phyloP scores from a whole-genome alignment of 345 rosid species.

The Camelina neglecta region DNA sequence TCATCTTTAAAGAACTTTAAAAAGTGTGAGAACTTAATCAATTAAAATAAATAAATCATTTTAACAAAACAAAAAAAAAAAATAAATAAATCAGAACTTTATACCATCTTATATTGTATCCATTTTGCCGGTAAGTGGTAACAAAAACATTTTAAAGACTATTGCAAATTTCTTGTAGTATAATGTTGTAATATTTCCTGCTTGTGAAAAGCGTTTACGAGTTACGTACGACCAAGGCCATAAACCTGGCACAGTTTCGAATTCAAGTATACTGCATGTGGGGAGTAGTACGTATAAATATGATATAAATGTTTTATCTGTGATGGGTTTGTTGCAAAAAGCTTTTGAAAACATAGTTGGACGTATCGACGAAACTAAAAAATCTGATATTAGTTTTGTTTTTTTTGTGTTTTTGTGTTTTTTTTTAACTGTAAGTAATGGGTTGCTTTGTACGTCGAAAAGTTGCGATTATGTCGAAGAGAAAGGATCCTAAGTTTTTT shows the following conservation, averaged over 20 bases:
- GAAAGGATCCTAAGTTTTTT: slow-evolving; percentile 44
- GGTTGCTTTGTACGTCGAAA: slow-evolving; percentile 6
- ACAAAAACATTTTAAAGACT: background rate
- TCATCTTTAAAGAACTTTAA: slow-evolving; percentile 21
- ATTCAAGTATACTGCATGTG: background rate
- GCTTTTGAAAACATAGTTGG: background rate
- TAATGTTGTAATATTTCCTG: background rate
- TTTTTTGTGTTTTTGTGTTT: too few relatives aligned
- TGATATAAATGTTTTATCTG: background rate
- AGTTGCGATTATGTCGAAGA: slow-evolving; percentile 18
- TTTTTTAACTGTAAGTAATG: background rate
- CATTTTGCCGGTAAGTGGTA: background rate
- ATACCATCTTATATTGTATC: background rate
- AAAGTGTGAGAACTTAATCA: slow-evolving; percentile 2
- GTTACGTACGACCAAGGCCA: too few relatives aligned
- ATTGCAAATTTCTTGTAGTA: background rate
- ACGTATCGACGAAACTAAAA: background rate
- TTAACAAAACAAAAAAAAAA: too few relatives aligned
- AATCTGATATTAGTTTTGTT: background rate
- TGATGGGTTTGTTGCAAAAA: background rate
- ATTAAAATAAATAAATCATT: background rate
- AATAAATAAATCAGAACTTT: background rate
- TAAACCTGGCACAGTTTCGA: too few relatives aligned
- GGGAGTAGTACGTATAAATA: background rate
- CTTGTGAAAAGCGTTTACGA: background rate